These are phyloP conservation scores for Pichia kluyveri DNA, from an alignment of 805 yeast genomes.

Conservation along the genomic window DNA sequence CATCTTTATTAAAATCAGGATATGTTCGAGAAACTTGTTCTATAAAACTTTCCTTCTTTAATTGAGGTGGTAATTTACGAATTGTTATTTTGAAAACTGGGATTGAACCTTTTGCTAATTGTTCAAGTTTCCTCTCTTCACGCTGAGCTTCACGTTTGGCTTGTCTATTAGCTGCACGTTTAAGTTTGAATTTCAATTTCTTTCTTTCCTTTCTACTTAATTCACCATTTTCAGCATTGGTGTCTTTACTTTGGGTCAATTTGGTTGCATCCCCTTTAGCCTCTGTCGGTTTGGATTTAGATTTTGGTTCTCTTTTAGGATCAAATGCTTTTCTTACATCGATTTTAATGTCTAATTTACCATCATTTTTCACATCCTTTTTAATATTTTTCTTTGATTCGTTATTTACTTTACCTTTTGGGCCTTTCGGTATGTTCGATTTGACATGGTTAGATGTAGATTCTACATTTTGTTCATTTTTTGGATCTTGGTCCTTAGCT, in stretches of 20 bases:
- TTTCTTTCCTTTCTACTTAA: not conserved
- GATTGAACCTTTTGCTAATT: not conserved
- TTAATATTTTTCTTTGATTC: not conserved
- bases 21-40: not conserved
- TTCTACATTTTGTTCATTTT: not conserved
- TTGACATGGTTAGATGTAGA: not conserved
- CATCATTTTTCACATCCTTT: not conserved
- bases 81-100: slow-evolving; percentile 25
- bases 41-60: slow-evolving; percentile 23
- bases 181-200: not conserved
- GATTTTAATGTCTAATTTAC: not conserved
- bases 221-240: not conserved
- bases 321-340: not conserved
- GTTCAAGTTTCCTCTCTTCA: not conserved
- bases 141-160: not conserved
- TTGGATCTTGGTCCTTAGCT: not conserved
- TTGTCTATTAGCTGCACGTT: not conserved
- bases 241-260: too few species aligned
- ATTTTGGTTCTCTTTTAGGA: not conserved
- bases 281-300: too few species aligned
- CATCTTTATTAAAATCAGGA: not conserved
- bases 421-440: not conserved
- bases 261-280: too few species aligned
- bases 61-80: slow-evolving; percentile 36
- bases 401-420: not conserved